These are phyloP conservation scores for Agrocybe chaxingu DNA, from an alignment of 768 basidiomycete genomes.

Conservation along the genomic window DNA sequence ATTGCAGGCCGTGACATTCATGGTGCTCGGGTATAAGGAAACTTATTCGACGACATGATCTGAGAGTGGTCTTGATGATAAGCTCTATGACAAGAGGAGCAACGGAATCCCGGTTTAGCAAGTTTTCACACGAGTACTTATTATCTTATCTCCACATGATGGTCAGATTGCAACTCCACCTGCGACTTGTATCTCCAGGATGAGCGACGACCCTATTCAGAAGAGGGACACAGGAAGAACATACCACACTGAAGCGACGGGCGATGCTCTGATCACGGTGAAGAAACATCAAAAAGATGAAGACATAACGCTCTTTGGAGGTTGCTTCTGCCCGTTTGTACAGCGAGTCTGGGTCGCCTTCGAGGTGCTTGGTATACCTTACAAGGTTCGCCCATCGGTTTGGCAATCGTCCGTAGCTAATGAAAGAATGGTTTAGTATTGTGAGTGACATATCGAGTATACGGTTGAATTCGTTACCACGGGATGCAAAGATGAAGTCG, in stretches of 20 bases:
- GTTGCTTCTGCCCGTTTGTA: conserved; percentile 81
- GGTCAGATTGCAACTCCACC: no score
- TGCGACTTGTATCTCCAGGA: not conserved
- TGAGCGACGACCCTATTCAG: not conserved
- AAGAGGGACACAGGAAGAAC: conserved; percentile 23
- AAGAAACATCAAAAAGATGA: conserved; percentile 41
- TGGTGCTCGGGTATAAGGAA: no score
- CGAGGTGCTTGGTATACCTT: conserved; percentile 67
- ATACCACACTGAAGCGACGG: conserved; percentile 40
- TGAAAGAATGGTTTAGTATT: conserved; percentile 12
- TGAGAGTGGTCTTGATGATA: no score
- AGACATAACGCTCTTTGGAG: conserved; percentile 65
- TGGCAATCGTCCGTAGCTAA: not conserved
- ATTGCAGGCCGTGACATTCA: no score
- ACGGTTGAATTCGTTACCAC: not conserved
- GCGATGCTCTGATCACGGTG: conserved; percentile 53
- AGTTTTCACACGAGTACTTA: no score
- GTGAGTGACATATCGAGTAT: conserved; percentile 9
- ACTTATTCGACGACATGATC: no score
- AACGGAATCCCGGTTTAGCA: no score
- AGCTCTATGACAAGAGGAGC: no score
- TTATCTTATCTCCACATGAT: no score
- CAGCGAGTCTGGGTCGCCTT: conserved; percentile 78
- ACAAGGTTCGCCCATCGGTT: conserved; percentile 46
- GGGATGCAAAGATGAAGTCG: conserved; percentile 59